These are phyloP conservation scores for Triangularia setosa DNA, from an alignment of 2,329 filamentous ascomycete species.

Conservation along the genomic window DNA sequence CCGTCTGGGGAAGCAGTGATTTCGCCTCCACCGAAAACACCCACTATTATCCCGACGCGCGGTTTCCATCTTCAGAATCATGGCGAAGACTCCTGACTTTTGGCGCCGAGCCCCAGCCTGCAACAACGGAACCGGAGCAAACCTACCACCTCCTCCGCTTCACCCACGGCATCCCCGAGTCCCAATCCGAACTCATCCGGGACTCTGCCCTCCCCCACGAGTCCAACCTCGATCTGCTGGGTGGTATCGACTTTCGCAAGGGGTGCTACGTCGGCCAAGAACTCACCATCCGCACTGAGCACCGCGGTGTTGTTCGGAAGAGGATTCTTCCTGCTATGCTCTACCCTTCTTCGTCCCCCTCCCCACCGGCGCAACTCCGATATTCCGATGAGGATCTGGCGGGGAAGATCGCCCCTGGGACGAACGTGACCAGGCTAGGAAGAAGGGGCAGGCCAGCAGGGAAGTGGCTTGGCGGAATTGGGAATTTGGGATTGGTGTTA, in stretches of 20 bases:
- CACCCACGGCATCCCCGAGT: conserved; percentile 77
- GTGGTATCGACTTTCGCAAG: conserved; percentile 87
- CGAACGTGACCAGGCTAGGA: conserved; percentile 46
- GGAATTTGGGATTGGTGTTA: conserved; percentile 81
- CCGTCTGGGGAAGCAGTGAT: conserved; percentile 60
- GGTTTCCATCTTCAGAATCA: background rate
- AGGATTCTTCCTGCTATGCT: conserved; percentile 77
- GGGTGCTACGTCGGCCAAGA: conserved; percentile 98
- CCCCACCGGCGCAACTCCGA: conserved; percentile 27
- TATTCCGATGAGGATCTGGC: conserved; percentile 15
- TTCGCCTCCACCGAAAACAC: conserved; percentile 34
- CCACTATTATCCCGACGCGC: background rate
- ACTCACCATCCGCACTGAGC: conserved; percentile 89
- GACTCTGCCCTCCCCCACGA: conserved; percentile 79
- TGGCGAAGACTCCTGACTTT: background rate
- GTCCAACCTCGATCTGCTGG: conserved; percentile 81
- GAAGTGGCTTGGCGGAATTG: conserved; percentile 73
- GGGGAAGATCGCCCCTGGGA: conserved; percentile 41
- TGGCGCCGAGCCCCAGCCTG: background rate
- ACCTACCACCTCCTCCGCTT: conserved; percentile 73
- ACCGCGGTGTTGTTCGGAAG: conserved; percentile 90
- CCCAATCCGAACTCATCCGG: conserved; percentile 69
- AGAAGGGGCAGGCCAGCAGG: conserved; percentile 69
- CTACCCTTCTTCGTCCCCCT: conserved; percentile 48
- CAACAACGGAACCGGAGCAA: background rate